Conservation (phyloP, 495 filamentous ascomycete species). For the Acidomyces sp. region DNA sequence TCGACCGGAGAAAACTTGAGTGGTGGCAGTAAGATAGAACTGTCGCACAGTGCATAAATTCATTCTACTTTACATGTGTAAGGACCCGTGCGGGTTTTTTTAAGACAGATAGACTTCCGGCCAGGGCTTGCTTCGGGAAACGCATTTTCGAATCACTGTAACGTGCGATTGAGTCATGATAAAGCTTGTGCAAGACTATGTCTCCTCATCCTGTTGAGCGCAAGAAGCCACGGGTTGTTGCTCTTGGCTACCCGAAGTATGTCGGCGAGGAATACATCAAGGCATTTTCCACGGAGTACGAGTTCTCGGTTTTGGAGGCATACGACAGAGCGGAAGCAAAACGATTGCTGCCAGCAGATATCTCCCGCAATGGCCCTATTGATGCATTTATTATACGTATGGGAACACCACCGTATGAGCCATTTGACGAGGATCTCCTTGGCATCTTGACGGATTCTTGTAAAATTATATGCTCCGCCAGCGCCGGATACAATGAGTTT, state of each 20-base stretch:
- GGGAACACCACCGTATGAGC: conserved; percentile 6
- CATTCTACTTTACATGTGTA: no score
- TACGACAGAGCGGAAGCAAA: not conserved
- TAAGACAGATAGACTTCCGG: no score
- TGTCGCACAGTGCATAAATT: no score
- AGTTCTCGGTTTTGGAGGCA: not conserved
- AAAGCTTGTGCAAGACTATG: no score
- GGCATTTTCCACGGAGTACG: not conserved
- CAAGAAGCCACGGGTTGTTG: not conserved
- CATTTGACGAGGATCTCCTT: conserved; percentile 30
- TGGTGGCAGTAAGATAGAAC: no score
- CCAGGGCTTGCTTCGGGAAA: no score
- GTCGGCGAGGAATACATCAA: not conserved
- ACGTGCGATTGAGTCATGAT: no score
- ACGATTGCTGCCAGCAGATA: not conserved
- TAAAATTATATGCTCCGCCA: conserved; percentile 28
- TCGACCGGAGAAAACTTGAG: no score
- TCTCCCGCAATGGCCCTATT: not conserved
- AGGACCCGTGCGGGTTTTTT: no score
- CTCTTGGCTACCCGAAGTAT: not conserved
- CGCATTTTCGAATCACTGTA: no score
- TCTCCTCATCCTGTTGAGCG: no score
- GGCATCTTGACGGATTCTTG: conserved; percentile 20
- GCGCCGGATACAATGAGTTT: conserved; percentile 33
- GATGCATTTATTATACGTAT: conserved; percentile 2